Base-by-base conservation (phyloP, 768 basidiomycete species). In the Coprinellus micaceus region DNA sequence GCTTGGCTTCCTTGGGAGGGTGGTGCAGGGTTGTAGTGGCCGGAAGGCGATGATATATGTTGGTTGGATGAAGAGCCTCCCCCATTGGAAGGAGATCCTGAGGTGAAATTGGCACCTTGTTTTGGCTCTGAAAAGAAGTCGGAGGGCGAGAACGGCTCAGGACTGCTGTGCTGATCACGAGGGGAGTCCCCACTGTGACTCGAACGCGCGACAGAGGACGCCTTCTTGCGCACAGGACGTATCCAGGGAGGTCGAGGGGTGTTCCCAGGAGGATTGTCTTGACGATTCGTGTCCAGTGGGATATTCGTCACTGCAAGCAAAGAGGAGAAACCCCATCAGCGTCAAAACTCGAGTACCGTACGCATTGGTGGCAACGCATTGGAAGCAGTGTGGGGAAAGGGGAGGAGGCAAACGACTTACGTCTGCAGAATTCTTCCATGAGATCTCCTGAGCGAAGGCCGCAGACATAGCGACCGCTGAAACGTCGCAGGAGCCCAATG, bases 381-480 rank as follows among this genome's bases (percentile, higher is more conserved):
- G 36, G 54, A 52, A 53, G 40, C 17, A 37, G 53, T 40, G 40
- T 41, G 44, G 15, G 33, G 26, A 22, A 25, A 50, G 41, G 19
- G 53, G 50, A 30, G 28, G 39, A 53, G 13, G 24, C 58, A 58
- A 39, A 55, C 21, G 47, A 76, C 76, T 69, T 60, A 88, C 92
- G 71, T 68, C 94, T 84, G 74, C 94, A 96, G 69, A 95, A 94
- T 69, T 96, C 94, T 66, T 96, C 94, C 81, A 97, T 88, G 41
- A 96, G 79, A 71, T 96, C 94, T 26, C 93, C 92, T 45, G 89
- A 92, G 51, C 94, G 77, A 41, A 93, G 82, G 1, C 94, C 94
- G 66, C 94, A 96, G 21, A 96, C 84, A 72, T 97, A 97, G 45
- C 93, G 82, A 59, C 89, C 91, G 61, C 91, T 94, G 71, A 97